Base-by-base conservation (phyloP, 2,329 filamentous ascomycete genomes). In the Phialemonium atrogriseum region DNA sequence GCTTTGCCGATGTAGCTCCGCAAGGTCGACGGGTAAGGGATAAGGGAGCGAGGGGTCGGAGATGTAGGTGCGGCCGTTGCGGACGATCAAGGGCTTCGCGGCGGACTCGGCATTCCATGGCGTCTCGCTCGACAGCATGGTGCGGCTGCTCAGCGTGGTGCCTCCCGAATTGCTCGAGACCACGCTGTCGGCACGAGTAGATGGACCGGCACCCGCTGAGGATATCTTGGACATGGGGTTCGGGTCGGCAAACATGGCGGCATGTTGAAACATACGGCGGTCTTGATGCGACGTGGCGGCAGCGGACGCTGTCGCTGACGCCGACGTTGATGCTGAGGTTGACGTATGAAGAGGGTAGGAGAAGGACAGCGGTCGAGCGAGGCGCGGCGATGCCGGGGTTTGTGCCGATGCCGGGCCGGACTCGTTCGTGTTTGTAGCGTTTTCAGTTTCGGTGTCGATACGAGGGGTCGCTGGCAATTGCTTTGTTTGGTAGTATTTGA, bases 1-100 rank as follows among this genome's bases (percentile, higher is more conserved):
- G 28, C 79, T 87, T 58, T 95, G 88, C 35, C 88, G 76, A 57
- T 94, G 86, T 29, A 94, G 72, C 59, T 95, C 88, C 24, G 80
- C 66, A 24, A 94, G 71, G 59, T 95, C 89, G 60, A 83, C 81
- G 23, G 89, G 89, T 3, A 95, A 66, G n/a, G 86, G 86, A 48
- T 96, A 95, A 7, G 75, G 62, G 18, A 84, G 61, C 3, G 72
- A 67, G 7, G 70, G 64, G 49, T 94, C 84, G 50, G 82, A 77
- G 41, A 93, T 72, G 58, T 89, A 95, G 27, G 81, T 81, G 36
- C 87, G 81, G 32, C 85, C 85, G 61, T 91, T 80, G 48, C 81
- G 78, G 41, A 79, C 62, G 43, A 82, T 62, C 47, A 88, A 82
- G 7, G 79, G 77, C 44, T 62, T 64, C 28, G 46, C 11, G 27